Conservation (phyloP, 352 stramenopile species). For the Globisporangium uncinulatum region DNA sequence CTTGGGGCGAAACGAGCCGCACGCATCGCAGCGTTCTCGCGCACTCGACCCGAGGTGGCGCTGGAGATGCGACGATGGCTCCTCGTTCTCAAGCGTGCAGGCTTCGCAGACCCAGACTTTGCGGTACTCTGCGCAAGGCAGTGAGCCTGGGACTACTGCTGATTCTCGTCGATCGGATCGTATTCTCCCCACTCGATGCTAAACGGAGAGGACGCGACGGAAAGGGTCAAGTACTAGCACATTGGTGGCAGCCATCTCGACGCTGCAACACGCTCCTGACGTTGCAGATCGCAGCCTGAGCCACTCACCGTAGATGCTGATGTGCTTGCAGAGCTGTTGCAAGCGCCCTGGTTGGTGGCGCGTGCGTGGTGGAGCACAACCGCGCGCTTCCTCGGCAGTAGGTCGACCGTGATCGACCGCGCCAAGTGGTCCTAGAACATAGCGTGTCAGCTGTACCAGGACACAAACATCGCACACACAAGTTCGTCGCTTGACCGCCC, state of each 20-base stretch:
- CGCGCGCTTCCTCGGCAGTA: slow-evolving; percentile 15
- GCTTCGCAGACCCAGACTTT: slow-evolving; percentile 72
- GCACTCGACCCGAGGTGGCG: slow-evolving; percentile 7
- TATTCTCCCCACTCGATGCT: slow-evolving; percentile 1
- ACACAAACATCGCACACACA: background rate
- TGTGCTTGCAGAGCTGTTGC: too few species aligned
- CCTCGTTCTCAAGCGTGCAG: slow-evolving; percentile 76
- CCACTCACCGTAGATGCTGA: too few species aligned
- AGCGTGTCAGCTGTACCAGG: background rate
- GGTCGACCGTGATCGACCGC: slow-evolving; percentile 41
- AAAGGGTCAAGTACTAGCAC: background rate
- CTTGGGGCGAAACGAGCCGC: slow-evolving; percentile 23
- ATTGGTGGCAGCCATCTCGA: background rate
- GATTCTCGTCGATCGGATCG: background rate
- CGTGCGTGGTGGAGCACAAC: background rate
- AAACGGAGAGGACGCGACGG: background rate
- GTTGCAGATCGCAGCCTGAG: too few species aligned
- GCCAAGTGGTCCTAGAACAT: slow-evolving; percentile 37
- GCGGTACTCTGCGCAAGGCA: slow-evolving; percentile 23
- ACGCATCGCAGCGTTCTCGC: slow-evolving; percentile 41
- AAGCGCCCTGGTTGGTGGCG: background rate
- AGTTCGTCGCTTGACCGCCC: background rate
- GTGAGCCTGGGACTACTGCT: background rate
- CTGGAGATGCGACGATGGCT: slow-evolving; percentile 10
- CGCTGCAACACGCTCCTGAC: too few species aligned